Percentiles rank a stretch among this genome's conserved stretches.
These are phyloP conservation scores for Sporothrix inflata DNA, from an alignment of 2,329 filamentous ascomycete genomes.

Conservation along the genomic window DNA sequence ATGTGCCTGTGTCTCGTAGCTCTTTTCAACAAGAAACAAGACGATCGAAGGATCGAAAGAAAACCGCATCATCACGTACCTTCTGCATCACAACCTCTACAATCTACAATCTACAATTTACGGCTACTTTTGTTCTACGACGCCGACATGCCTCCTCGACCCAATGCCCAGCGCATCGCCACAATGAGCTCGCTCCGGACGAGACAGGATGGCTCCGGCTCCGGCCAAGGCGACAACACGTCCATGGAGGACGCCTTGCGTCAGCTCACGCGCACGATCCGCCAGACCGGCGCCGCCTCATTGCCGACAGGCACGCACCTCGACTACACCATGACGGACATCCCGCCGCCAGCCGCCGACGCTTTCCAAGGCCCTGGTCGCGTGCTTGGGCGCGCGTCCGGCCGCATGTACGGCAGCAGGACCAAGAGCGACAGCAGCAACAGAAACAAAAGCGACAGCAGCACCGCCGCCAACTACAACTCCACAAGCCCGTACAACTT, in stretches of 20 bases:
- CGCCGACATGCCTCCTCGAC: neutral
- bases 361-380: neutral
- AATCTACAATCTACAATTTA: neutral
- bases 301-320: slow-evolving; percentile 10
- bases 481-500: neutral
- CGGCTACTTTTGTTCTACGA: neutral
- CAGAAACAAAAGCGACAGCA: neutral
- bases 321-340: neutral
- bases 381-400: neutral
- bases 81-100: neutral
- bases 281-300: neutral
- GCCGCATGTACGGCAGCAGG: neutral
- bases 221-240: no score
- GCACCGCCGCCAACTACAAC: neutral
- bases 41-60: neutral
- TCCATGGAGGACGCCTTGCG: neutral
- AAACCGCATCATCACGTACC: neutral
- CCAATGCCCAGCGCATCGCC: neutral
- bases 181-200: neutral
- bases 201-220: neutral
- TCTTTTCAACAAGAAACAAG: neutral
- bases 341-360: neutral
- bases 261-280: slow-evolving; percentile 1
- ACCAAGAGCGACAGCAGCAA: neutral
- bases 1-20: no score